phyloP scores from a whole-genome alignment of 2,329 filamentous ascomycete genomes.

The Curvularia spicifera region DNA sequence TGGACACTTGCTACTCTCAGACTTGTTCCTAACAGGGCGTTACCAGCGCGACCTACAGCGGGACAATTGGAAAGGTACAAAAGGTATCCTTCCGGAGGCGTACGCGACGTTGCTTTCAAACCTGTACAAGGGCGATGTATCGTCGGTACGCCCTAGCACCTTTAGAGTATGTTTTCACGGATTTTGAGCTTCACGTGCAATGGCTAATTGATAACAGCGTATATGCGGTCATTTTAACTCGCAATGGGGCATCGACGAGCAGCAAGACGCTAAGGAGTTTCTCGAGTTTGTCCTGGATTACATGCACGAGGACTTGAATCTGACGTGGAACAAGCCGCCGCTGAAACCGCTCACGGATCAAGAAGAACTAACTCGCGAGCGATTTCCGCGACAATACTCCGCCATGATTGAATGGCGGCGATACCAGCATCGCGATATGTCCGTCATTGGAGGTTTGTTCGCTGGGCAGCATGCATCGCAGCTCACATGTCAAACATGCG shows the following conservation, averaged over 20 bases:
- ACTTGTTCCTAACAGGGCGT: conserved; percentile 68
- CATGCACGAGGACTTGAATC: conserved; percentile 85
- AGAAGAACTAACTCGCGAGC: conserved; percentile 67
- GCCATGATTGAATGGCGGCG: conserved; percentile 76
- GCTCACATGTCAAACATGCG: conserved; percentile 66
- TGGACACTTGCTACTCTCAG: conserved; percentile 68
- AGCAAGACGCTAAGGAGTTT: conserved; percentile 94
- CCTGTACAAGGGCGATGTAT: conserved; percentile 66
- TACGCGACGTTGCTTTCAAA: conserved; percentile 67
- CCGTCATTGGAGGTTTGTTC: conserved; percentile 81
- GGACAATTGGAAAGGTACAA: conserved; percentile 69
- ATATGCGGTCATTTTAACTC: conserved; percentile 69
- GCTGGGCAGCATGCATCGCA: conserved; percentile 72
- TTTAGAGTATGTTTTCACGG: conserved; percentile 48
- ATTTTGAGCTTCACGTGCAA: no score
- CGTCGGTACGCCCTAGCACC: conserved; percentile 54
- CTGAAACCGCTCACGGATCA: conserved; percentile 64
- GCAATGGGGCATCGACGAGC: conserved; percentile 73
- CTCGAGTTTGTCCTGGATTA: conserved; percentile 81
- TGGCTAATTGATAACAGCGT: conserved; percentile 45
- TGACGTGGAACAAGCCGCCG: conserved; percentile 65
- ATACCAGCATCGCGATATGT: conserved; percentile 72
- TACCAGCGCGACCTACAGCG: conserved; percentile 65
- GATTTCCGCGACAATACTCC: conserved; percentile 67
- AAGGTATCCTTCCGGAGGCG: conserved; percentile 66